Percentiles rank a stretch among this genome's conserved stretches.
Conservation (phyloP, 2,329 filamentous ascomycete genomes). For the Aspergillus sp. region DNA sequence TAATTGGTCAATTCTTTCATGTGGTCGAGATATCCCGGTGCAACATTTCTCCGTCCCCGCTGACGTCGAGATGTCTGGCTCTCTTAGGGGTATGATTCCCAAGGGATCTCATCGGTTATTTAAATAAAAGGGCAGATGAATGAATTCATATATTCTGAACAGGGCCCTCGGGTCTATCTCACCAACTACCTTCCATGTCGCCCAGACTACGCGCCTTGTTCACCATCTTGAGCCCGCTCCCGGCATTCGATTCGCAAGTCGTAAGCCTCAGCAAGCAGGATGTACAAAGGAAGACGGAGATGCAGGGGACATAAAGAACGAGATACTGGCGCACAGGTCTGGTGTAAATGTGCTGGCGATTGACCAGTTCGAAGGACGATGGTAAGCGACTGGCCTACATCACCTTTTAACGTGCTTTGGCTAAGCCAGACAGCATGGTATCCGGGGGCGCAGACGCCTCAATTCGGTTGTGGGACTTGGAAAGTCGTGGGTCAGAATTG, state of each 20-base stretch:
- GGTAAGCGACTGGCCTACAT: conserved; percentile 40
- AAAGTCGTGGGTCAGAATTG: conserved; percentile 48
- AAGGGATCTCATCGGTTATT: not conserved
- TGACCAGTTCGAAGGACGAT: conserved; percentile 72
- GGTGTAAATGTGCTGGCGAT: conserved; percentile 74
- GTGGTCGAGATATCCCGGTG: not conserved
- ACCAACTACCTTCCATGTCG: conserved; percentile 57
- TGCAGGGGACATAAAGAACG: conserved; percentile 14
- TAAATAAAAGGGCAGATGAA: conserved; percentile 45
- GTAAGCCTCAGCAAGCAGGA: conserved; percentile 13
- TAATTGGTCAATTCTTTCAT: not conserved
- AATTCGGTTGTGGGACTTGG: conserved; percentile 81
- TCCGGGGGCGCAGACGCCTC: conserved; percentile 82
- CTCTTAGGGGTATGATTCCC: not conserved
- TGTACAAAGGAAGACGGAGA: conserved; percentile 2
- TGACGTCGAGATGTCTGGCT: not conserved
- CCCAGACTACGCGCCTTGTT: conserved; percentile 60
- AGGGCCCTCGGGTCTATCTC: conserved; percentile 64
- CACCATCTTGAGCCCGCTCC: conserved; percentile 62
- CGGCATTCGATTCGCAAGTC: conserved; percentile 64
- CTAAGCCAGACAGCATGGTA: conserved; percentile 52
- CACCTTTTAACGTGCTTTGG: not conserved
- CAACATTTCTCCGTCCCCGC: conserved; percentile 16
- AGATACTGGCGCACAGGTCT: conserved; percentile 58
- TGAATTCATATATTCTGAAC: conserved; percentile 70